These are phyloP conservation scores for Aspergillus egyptiacus DNA, from an alignment of 495 filamentous ascomycete species.

Conservation along the genomic window DNA sequence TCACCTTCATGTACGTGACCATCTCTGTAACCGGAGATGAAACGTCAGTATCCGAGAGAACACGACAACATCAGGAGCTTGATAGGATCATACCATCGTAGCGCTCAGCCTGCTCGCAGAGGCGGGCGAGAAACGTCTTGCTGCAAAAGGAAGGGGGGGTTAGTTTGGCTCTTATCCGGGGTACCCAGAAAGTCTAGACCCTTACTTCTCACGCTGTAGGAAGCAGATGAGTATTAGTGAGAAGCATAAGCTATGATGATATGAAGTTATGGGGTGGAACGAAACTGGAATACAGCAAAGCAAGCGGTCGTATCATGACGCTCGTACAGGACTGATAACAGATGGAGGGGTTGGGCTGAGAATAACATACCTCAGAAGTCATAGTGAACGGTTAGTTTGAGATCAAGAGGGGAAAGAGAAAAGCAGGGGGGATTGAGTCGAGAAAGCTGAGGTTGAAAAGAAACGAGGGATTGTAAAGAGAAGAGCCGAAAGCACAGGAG, in stretches of 20 bases:
- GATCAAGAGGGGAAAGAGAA: slow-evolving; percentile 4
- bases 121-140: slow-evolving; percentile 99
- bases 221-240: slow-evolving; percentile 23
- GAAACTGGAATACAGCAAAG: neutral
- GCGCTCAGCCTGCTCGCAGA: slow-evolving; percentile 99
- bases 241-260: slow-evolving; percentile 5
- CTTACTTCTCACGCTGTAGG: slow-evolving; percentile 80
- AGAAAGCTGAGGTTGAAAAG: slow-evolving; percentile 5
- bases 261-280: slow-evolving; percentile 21
- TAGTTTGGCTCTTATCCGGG: slow-evolving; percentile 24
- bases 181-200: slow-evolving; percentile 18
- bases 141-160: slow-evolving; percentile 50
- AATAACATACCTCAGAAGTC: slow-evolving; percentile 46
- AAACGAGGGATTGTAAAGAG: slow-evolving; percentile 6
- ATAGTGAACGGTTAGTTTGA: slow-evolving; percentile 25
- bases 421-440: slow-evolving; percentile 9
- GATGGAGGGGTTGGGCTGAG: slow-evolving; percentile 36
- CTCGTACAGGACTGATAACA: slow-evolving; percentile 12
- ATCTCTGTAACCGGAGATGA: slow-evolving; percentile 59
- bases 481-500: slow-evolving; percentile 8
- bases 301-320: neutral
- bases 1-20: slow-evolving; percentile 99
- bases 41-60: slow-evolving; percentile 21
- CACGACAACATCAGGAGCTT: slow-evolving; percentile 1
- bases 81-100: slow-evolving; percentile 76